Conservation (phyloP, 2,329 filamentous ascomycete genomes). For the Cadophora gregata region DNA sequence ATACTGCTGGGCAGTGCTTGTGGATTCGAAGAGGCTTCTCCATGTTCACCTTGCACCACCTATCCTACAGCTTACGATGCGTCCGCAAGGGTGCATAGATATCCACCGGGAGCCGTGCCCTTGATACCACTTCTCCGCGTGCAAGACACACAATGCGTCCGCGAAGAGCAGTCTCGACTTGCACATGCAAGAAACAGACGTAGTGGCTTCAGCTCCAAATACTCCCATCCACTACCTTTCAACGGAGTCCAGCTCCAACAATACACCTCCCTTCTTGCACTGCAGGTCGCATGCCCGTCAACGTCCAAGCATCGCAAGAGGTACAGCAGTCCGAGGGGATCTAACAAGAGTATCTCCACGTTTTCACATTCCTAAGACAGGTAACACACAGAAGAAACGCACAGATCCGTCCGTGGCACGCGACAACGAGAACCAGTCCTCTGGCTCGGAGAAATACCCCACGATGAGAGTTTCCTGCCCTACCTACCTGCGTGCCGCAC, state of each 20-base stretch:
- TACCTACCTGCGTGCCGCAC: background rate
- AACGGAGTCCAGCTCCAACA: background rate
- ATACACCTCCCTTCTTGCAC: background rate
- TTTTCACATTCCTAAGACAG: background rate
- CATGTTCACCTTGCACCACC: background rate
- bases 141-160: background rate
- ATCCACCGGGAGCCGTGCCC: background rate
- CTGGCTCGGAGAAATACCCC: background rate
- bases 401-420: slow-evolving; percentile 1
- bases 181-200: background rate
- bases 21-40: background rate
- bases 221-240: background rate
- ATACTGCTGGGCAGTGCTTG: background rate
- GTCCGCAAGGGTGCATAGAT: background rate
- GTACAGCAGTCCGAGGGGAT: background rate
- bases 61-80: background rate
- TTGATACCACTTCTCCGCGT: background rate
- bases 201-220: background rate
- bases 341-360: background rate
- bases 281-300: background rate
- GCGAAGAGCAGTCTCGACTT: background rate
- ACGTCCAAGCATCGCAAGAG: background rate
- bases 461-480: background rate
- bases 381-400: background rate
- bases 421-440: background rate